Conservation (phyloP, 2,329 filamentous ascomycete species). For the Colletotrichum lindemuthianum region DNA sequence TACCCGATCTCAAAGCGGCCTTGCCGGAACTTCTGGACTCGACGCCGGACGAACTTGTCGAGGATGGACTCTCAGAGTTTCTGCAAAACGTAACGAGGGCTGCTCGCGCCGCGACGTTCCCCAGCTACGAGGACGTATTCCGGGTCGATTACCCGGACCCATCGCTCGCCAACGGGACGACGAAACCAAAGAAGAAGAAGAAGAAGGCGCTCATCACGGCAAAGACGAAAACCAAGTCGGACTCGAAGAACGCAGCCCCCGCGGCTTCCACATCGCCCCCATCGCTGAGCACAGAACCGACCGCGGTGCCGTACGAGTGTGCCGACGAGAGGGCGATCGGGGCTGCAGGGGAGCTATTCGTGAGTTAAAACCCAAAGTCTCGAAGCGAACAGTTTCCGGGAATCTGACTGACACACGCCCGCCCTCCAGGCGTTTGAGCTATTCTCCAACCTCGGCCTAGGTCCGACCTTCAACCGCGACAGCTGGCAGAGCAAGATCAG, state of each 20-base stretch:
- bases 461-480: constrained; percentile 47
- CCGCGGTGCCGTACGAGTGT: constrained; percentile 7
- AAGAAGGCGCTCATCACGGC: no score
- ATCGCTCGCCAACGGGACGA: neutral
- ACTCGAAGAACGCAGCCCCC: no score
- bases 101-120: neutral
- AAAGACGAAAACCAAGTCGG: neutral
- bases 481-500: constrained; percentile 64
- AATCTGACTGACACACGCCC: neutral
- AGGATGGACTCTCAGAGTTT: neutral
- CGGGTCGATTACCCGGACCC: neutral
- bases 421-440: constrained; percentile 53
- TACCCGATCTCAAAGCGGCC: no score
- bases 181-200: neutral
- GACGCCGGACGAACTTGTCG: neutral
- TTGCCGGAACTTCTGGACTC: neutral
- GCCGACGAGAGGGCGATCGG: constrained; percentile 34
- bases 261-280: neutral
- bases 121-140: neutral
- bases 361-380: constrained; percentile 17
- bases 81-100: neutral
- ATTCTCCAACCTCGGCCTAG: constrained; percentile 40
- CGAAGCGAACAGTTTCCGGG: neutral
- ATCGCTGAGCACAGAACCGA: neutral
- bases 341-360: constrained; percentile 39